Conservation (phyloP, 2,329 filamentous ascomycete species). For the Cordyceps sp. region DNA sequence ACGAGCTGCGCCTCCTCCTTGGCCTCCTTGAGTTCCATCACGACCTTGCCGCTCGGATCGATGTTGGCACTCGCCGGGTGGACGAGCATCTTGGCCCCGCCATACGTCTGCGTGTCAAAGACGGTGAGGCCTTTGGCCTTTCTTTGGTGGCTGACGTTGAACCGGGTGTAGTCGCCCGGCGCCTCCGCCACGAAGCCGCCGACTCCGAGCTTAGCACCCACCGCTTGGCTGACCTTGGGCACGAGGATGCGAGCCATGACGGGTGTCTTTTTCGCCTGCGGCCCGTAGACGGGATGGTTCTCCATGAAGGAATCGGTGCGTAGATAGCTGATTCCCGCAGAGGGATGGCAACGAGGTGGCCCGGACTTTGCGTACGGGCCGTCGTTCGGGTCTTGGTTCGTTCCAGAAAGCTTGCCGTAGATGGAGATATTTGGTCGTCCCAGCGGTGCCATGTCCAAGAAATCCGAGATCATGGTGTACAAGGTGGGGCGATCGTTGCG, state of each 20-base stretch:
- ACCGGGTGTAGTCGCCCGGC: conserved; percentile 23
- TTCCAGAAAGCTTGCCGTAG: no score
- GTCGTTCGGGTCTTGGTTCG: no score
- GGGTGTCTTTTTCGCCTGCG: conserved; percentile 31
- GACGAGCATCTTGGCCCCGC: conserved; percentile 39
- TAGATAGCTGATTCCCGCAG: conserved; percentile 44
- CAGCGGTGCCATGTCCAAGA: conserved; percentile 44
- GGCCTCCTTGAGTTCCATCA: neutral
- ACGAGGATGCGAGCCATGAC: conserved; percentile 33
- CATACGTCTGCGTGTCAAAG: conserved; percentile 28
- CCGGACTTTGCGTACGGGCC: conserved; percentile 33
- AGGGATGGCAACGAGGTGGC: conserved; percentile 44
- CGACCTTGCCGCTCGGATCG: conserved; percentile 18
- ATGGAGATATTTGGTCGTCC: no score
- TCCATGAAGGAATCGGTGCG: conserved; percentile 36
- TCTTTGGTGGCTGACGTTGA: conserved; percentile 13
- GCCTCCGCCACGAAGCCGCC: conserved; percentile 34
- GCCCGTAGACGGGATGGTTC: conserved; percentile 45
- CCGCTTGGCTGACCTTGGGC: conserved; percentile 20
- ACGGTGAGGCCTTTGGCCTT: conserved; percentile 16
- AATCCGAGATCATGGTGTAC: conserved; percentile 38
- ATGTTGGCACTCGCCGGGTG: conserved; percentile 25
- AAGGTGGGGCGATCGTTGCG: conserved; percentile 33
- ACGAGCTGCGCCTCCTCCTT: no score
- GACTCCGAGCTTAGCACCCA: conserved; percentile 30